Base-by-base conservation (phyloP, 2,329 filamentous ascomycete genomes). In the Zasmidium angulare region DNA sequence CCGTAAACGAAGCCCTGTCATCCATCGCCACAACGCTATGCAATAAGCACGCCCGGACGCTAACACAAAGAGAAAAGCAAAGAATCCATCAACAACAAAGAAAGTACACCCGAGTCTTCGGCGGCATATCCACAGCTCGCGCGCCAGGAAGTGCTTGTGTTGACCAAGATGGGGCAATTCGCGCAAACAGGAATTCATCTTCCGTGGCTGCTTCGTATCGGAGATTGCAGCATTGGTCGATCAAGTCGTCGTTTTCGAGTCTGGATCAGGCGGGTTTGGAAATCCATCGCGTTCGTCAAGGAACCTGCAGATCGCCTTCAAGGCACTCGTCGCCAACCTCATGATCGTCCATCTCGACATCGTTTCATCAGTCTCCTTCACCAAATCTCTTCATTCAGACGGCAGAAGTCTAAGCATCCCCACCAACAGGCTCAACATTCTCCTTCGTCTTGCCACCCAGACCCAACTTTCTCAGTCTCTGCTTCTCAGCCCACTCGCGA, bases 401-500 rank as follows among this genome's bases (percentile, higher is more conserved):
- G n/a, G 36, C 6, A 43, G 36, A 7, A 17, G 11, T 43, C 36
- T 43, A 43, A 3, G 36, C 24, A 2, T 52, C 36, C 26, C 11
- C 14, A 53, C 51, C 31, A 17, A 24, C 54, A 46, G 36, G 19
- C 4, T 24, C 51, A 23, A 43, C 54, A 46, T 26, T 43, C 21
- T 29, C 22, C 31, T 50, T 46, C 19, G 29, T 10, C 22, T 49
- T 55, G 40, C 11, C 11, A 11, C 26, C 11, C 6, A 50, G 29
- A 2, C 54, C 62, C 29, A 48, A 26, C 71, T 73, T 74, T 71
- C 67, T 72, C 55, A 50, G 46, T 63, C 70, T 75, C 71, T 78
- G 76, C 72, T 76, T 78, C 70, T 79, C 78, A 3, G 79, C 79
- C 79, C 79, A 82, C 67, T 81, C 78, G 11, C 79, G 64, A 65